Evolutionary conservation across 2,329 filamentous ascomycete species (phyloP).

Genomic region (Nemania abortiva): DNA sequence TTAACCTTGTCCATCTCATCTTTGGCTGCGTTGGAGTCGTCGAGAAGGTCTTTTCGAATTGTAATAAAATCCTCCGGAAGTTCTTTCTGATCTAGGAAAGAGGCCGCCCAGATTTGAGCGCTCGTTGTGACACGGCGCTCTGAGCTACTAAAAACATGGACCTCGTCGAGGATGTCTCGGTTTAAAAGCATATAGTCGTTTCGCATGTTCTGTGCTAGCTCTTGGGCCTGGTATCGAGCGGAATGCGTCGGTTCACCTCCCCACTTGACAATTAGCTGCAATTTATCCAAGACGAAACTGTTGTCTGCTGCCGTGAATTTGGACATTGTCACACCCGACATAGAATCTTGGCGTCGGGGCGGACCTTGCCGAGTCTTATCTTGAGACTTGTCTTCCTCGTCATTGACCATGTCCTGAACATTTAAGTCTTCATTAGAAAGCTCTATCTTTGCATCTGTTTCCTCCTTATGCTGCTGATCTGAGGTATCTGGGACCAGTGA

Average conservation of each 20-base stretch:
- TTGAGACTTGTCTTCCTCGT: conserved; percentile 41
- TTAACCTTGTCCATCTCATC: conserved; percentile 99
- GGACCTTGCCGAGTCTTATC: conserved; percentile 55
- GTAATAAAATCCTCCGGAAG: conserved; percentile 87
- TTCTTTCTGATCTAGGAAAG: conserved; percentile 89
- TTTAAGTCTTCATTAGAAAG: conserved; percentile 33
- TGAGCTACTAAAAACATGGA: conserved; percentile 94
- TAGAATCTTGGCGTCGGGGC: conserved; percentile 80
- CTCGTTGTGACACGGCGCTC: conserved; percentile 95
- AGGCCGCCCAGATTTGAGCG: conserved; percentile 93
- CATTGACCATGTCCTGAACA: conserved; percentile 37
- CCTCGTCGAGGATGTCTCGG: conserved; percentile 89
- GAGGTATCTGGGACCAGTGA: conserved; percentile 46
- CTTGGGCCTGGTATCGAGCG: conserved; percentile 93
- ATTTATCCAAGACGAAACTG: conserved; percentile 91
- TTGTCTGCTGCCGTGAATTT: conserved; percentile 94
- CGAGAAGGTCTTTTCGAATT: conserved; percentile 92
- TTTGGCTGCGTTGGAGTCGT: conserved; percentile 98
- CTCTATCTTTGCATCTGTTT: conserved; percentile 43
- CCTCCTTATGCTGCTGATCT: conserved; percentile 43
- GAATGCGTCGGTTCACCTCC: conserved; percentile 98
- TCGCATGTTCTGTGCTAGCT: conserved; percentile 94
- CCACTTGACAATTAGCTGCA: conserved; percentile 99
- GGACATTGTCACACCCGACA: conserved; percentile 91
- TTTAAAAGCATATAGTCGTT: conserved; percentile 96